Percentiles rank a stretch among this genome's conserved stretches.
phyloP scores from a whole-genome alignment of 2,329 filamentous ascomycete species.

The Clarireedia hainanense region DNA sequence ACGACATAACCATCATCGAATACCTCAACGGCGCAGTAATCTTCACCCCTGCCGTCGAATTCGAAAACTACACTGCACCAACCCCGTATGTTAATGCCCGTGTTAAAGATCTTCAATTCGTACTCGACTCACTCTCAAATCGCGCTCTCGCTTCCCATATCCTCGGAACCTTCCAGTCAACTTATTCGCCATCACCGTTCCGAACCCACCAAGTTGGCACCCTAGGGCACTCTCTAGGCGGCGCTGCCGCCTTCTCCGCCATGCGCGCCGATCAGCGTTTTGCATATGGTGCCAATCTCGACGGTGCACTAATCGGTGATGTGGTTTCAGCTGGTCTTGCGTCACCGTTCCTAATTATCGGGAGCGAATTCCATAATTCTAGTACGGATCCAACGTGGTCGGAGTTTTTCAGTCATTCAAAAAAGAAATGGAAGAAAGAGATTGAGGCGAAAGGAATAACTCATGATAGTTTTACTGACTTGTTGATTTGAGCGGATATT shows the following conservation, averaged over 20 bases:
- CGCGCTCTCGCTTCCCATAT: not conserved
- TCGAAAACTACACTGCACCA: conserved; percentile 11
- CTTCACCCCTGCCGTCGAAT: conserved; percentile 12
- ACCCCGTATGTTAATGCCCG: conserved; percentile 14
- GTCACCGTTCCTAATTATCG: conserved; percentile 29
- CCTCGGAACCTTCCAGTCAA: not conserved
- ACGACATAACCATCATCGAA: conserved; percentile 30
- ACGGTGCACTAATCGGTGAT: conserved; percentile 30
- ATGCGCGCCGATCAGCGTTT: conserved; percentile 28
- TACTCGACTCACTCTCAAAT: conserved; percentile 17
- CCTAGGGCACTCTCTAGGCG: conserved; percentile 30
- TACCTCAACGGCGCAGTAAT: conserved; percentile 24
- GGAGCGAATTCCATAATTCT: conserved; percentile 21
- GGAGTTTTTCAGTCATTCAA: conserved; percentile 19
- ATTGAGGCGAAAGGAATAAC: conserved; percentile 24
- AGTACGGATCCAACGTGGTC: conserved; percentile 26
- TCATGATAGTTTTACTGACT: conserved; percentile 30
- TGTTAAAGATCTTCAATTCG: conserved; percentile 20
- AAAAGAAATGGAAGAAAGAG: conserved; percentile 27
- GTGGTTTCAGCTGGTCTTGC: conserved; percentile 21
- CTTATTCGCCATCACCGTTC: not conserved
- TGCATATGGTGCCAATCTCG: conserved; percentile 32
- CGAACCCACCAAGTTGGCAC: conserved; percentile 19
- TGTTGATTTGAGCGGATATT: conserved; percentile 4
- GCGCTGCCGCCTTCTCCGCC: conserved; percentile 29